phyloP scores from a whole-genome alignment of 2,329 filamentous ascomycete genomes.

The Monilinia vaccinii-corymbosi region DNA sequence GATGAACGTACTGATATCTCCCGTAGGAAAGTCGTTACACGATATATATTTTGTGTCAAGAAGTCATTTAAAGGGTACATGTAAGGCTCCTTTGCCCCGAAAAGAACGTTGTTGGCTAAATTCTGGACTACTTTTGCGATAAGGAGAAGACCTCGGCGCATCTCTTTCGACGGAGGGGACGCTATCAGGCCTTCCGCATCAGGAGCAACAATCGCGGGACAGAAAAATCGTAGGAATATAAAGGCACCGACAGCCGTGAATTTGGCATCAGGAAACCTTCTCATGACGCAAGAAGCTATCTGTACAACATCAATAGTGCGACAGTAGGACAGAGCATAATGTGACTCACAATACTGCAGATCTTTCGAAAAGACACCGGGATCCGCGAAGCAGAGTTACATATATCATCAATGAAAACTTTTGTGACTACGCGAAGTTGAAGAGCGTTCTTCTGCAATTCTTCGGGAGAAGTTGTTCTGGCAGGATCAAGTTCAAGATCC shows the following conservation, averaged over 20 bases:
- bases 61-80: slow-evolving; percentile 66
- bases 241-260: slow-evolving; percentile 65
- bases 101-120: slow-evolving; percentile 62
- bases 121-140: slow-evolving; percentile 67
- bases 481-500: slow-evolving; percentile 58
- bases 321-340: background rate
- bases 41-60: slow-evolving; percentile 57
- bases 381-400: slow-evolving; percentile 53
- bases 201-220: slow-evolving; percentile 61
- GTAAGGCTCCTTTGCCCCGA: slow-evolving; percentile 63
- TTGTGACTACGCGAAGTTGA: slow-evolving; percentile 57
- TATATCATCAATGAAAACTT: slow-evolving; percentile 64
- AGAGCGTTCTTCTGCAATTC: slow-evolving; percentile 58
- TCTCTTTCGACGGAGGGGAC: slow-evolving; percentile 54
- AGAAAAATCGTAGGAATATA: slow-evolving; percentile 64
- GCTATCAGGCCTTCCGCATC: slow-evolving; percentile 58
- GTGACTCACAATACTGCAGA: slow-evolving; percentile 52
- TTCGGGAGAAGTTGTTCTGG: slow-evolving; percentile 48
- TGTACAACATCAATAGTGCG: slow-evolving; percentile 20
- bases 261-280: slow-evolving; percentile 58
- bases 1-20: slow-evolving; percentile 52
- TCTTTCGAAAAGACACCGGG: slow-evolving; percentile 54
- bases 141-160: slow-evolving; percentile 57
- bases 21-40: slow-evolving; percentile 56
- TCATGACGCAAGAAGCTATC: slow-evolving; percentile 55